phyloP scores from a whole-genome alignment of 2,329 filamentous ascomycete species.

The Dactylellina sp. region DNA sequence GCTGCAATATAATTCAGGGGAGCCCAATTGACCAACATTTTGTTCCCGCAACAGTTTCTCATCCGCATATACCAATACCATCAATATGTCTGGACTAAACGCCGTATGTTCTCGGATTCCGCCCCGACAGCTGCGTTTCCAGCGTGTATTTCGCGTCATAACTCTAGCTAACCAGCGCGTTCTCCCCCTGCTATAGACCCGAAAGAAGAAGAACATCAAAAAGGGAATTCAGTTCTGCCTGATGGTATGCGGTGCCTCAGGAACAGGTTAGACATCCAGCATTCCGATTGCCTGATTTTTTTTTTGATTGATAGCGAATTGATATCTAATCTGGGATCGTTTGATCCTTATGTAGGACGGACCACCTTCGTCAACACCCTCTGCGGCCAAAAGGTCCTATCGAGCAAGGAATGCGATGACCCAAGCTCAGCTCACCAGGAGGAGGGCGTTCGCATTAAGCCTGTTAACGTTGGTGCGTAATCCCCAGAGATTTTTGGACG shows the following conservation, averaged over 20 bases:
- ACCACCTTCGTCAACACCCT: slow-evolving; percentile 99
- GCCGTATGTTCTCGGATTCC: slow-evolving; percentile 60
- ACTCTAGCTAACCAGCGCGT: slow-evolving; percentile 58
- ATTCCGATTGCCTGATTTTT: slow-evolving; percentile 11
- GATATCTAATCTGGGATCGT: slow-evolving; percentile 24
- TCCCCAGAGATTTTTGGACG: slow-evolving; percentile 34
- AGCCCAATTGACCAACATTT: slow-evolving; percentile 45
- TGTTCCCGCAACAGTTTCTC: slow-evolving; percentile 17
- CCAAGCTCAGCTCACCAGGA: slow-evolving; percentile 87
- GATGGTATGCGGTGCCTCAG: slow-evolving; percentile 99
- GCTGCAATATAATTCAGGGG: slow-evolving; percentile 54
- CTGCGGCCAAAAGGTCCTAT: slow-evolving; percentile 91
- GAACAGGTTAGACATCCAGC: slow-evolving; percentile 78
- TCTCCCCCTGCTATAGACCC: slow-evolving; percentile 78
- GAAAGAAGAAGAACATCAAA: slow-evolving; percentile 99
- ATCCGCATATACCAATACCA: slow-evolving; percentile 36
- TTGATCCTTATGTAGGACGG: slow-evolving; percentile 72
- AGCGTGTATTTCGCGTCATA: slow-evolving; percentile 58
- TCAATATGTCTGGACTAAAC: slow-evolving; percentile 55
- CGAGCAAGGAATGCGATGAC: slow-evolving; percentile 93
- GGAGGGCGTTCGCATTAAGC: slow-evolving; percentile 98
- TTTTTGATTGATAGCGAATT: slow-evolving; percentile 17
- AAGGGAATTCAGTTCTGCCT: slow-evolving; percentile 99
- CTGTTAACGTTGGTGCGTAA: slow-evolving; percentile 89
- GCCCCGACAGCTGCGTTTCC: slow-evolving; percentile 59